These are phyloP conservation scores for Fusarium sulawesiense DNA, from an alignment of 2,329 filamentous ascomycete species.

Conservation along the genomic window DNA sequence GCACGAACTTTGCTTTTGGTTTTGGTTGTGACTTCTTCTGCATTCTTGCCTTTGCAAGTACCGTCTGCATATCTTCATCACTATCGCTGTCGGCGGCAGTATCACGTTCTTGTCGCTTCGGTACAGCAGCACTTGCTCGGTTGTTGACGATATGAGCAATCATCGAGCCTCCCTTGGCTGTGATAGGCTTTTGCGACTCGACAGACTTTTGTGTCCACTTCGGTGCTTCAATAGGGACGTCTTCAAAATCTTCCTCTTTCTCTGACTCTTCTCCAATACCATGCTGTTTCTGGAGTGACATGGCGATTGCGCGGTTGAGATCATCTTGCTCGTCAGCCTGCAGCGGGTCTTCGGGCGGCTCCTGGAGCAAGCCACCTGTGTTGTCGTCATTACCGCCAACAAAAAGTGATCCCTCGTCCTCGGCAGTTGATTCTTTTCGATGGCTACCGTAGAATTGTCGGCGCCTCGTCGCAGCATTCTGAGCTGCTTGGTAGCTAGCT, in stretches of 20 bases:
- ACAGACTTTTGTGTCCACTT: slow-evolving; percentile 68
- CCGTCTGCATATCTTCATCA: slow-evolving; percentile 83
- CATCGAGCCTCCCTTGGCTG: slow-evolving; percentile 65
- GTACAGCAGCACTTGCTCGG: slow-evolving; percentile 71
- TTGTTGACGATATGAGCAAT: slow-evolving; percentile 82
- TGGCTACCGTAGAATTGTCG: slow-evolving; percentile 46
- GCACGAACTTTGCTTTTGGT: slow-evolving; percentile 53
- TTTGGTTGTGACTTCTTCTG: slow-evolving; percentile 61
- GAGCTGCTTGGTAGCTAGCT: slow-evolving; percentile 44
- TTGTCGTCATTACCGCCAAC: slow-evolving; percentile 50
- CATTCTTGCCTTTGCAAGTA: slow-evolving; percentile 77
- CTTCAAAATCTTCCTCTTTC: slow-evolving; percentile 61
- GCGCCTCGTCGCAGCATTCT: slow-evolving; percentile 41
- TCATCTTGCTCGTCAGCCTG: slow-evolving; percentile 66
- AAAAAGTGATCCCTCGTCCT: slow-evolving; percentile 62
- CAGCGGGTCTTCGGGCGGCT: slow-evolving; percentile 53
- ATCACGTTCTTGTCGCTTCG: slow-evolving; percentile 51
- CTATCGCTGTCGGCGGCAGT: slow-evolving; percentile 69
- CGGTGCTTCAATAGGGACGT: slow-evolving; percentile 59
- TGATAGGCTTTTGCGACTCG: slow-evolving; percentile 62
- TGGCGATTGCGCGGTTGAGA: slow-evolving; percentile 81
- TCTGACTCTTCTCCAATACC: slow-evolving; percentile 52
- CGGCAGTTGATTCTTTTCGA: slow-evolving; percentile 35
- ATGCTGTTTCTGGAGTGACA: slow-evolving; percentile 80
- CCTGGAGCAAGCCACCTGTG: slow-evolving; percentile 31